Conservation (phyloP, 2,329 filamentous ascomycete species). For the Xylariaceae sp. region DNA sequence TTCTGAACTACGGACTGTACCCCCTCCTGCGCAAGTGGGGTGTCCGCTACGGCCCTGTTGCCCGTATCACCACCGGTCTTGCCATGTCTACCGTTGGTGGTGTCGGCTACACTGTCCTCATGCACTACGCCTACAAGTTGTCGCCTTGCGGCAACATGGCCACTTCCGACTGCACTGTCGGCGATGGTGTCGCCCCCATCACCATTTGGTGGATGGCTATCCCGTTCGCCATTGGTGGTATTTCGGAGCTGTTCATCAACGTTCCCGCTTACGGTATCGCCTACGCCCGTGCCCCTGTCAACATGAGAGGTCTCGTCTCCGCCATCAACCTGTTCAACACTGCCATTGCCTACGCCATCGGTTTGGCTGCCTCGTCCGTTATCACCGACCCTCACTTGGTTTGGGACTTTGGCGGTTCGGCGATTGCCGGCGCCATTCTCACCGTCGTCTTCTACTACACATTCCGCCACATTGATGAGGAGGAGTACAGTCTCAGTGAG, state of each 20-base stretch:
- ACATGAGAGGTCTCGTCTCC: conserved; percentile 48
- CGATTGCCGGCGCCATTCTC: conserved; percentile 41
- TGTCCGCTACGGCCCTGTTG: conserved; percentile 44
- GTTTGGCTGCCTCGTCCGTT: conserved; percentile 40
- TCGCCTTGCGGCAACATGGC: conserved; percentile 40
- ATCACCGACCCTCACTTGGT: conserved; percentile 45
- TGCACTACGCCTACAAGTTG: conserved; percentile 39
- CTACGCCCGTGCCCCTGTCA: conserved; percentile 45
- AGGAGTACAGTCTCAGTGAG: conserved; percentile 39
- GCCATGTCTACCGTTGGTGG: conserved; percentile 43
- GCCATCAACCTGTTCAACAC: conserved; percentile 45
- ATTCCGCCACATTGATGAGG: conserved; percentile 42
- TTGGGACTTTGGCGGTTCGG: conserved; percentile 45
- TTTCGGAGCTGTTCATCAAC: conserved; percentile 49
- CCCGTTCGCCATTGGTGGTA: conserved; percentile 44
- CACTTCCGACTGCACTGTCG: conserved; percentile 34
- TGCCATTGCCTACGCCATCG: conserved; percentile 42
- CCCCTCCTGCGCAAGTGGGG: conserved; percentile 37
- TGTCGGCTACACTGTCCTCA: conserved; percentile 37
- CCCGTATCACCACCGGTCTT: conserved; percentile 47
- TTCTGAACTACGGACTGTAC: conserved; percentile 46
- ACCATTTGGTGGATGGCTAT: conserved; percentile 54
- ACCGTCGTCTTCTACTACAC: conserved; percentile 42
- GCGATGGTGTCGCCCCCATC: conserved; percentile 37
- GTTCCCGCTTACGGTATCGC: conserved; percentile 48